Percentiles rank a stretch among this genome's conserved stretches.
Evolutionary conservation across 2,329 filamentous ascomycete species (phyloP).

Genomic region (Rhynchosporium graminicola): DNA sequence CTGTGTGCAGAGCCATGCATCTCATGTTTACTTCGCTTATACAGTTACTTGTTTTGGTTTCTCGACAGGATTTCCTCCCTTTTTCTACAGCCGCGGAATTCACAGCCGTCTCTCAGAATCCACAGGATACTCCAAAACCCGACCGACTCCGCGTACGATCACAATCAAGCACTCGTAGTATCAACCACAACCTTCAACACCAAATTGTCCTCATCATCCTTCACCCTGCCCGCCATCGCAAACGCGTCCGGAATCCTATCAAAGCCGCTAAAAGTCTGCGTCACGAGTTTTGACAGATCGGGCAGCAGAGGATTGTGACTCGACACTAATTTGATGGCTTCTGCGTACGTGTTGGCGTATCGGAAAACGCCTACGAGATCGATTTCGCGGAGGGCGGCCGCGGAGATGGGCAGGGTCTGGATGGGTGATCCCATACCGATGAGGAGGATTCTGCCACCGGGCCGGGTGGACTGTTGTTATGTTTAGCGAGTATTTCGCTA

Average conservation of each 20-base stretch:
- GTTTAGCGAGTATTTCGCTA: conserved; percentile 17
- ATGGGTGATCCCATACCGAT: conserved; percentile 79
- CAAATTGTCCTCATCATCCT: conserved; percentile 39
- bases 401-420: conserved; percentile 72
- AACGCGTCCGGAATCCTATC: conserved; percentile 88
- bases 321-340: conserved; percentile 83
- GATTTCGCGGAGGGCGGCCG: conserved; percentile 73
- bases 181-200: conserved; percentile 41
- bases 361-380: conserved; percentile 76
- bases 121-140: too few relatives aligned
- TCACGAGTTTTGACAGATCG: conserved; percentile 78
- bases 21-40: too few relatives aligned
- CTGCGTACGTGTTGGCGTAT: conserved; percentile 87
- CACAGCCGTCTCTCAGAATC: too few relatives aligned
- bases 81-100: too few relatives aligned
- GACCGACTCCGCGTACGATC: too few relatives aligned
- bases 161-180: conserved; percentile 21
- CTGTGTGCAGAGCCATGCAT: too few relatives aligned
- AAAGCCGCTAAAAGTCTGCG: conserved; percentile 74
- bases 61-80: too few relatives aligned
- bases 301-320: conserved; percentile 66
- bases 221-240: conserved; percentile 72
- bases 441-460: conserved; percentile 71
- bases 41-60: too few relatives aligned
- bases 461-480: conserved; percentile 52